Conservation (phyloP, 805 yeast species). For the Priceomyces medius region DNA sequence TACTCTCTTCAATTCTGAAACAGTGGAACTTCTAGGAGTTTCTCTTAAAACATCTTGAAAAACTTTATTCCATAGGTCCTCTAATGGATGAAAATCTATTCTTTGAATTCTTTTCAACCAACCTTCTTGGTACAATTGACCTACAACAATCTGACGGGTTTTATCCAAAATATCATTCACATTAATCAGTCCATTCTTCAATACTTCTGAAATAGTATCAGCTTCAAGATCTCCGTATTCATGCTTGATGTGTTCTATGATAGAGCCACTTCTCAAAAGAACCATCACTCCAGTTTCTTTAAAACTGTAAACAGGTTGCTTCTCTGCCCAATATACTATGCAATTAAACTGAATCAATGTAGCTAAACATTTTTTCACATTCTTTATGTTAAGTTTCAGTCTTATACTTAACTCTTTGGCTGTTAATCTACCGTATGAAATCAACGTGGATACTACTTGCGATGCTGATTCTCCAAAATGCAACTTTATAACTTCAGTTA, state of each 20-base stretch:
- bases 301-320: conserved; percentile 51
- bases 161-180: conserved; percentile 20
- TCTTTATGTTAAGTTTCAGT: conserved; percentile 46
- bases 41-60: conserved; percentile 35
- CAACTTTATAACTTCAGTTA: conserved; percentile 49
- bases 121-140: conserved; percentile 30
- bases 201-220: conserved; percentile 64
- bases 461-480: conserved; percentile 77
- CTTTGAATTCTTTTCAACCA: conserved; percentile 36
- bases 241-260: conserved; percentile 54
- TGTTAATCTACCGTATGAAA: conserved; percentile 66
- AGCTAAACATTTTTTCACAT: conserved; percentile 66
- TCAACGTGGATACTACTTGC: conserved; percentile 54
- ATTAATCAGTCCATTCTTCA: conserved; percentile 67
- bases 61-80: conserved; percentile 38
- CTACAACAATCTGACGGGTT: conserved; percentile 24
- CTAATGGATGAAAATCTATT: conserved; percentile 32
- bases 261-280: conserved; percentile 75
- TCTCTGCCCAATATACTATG: conserved; percentile 62
- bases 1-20: conserved; percentile 41
- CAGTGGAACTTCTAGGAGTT: conserved; percentile 36
- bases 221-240: conserved; percentile 47
- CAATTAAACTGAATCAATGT: conserved; percentile 78
- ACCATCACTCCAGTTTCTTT: conserved; percentile 63
- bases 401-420: conserved; percentile 51